Base-by-base conservation (phyloP, 331 rosid genomes). In the Malus hybrid region DNA sequence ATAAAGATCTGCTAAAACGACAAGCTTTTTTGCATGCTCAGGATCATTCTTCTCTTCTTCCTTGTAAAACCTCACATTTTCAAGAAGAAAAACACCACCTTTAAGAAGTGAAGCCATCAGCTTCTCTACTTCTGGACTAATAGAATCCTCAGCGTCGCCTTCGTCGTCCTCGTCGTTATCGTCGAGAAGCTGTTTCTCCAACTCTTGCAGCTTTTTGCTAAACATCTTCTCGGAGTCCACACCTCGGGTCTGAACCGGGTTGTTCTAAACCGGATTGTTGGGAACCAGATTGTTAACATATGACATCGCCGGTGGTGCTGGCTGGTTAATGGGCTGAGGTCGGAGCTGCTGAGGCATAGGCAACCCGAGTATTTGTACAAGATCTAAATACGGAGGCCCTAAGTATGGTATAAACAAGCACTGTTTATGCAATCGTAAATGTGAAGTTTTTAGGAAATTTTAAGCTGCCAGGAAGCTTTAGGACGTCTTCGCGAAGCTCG, bases 11-110 rank as follows among this genome's bases (percentile, higher is more conserved):
- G 99, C 99, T 6, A 92, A 80, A 28, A 96, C 80, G 9, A 96
- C 97, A 15, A 94, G 97, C 86, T 94, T 94, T 82, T 94, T 92
- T 5, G 99, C 97, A 76, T 87, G 90, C 78, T 89, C 99, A 1
- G 99, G 97, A 1, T 94, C 99, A 34, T 94, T 94, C 85, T 94
- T 92, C 78, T 94, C 99, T 84, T 94, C 99, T 84, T 94, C 99
- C 84, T 90, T 89, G 92, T 94, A 94, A 84, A 94, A 94, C 83
- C 99, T 85, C 80, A 94, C 97, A 80, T 94, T 94, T 80, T 94
- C 99, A 39, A 94, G 97, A 63, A 94, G 97, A 76, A 94, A 91
- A 63, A 94, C 97, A 28, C 97, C 82, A n/a, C 99, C 99, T 0
- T 94, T 90, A 10, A 96, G 97, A 75, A 94, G 96, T 70, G 93